Evolutionary conservation across 2,329 filamentous ascomycete species (phyloP), one percentile per base, ranked within the genome.

Genomic region (Trichoderma sp.): DNA sequence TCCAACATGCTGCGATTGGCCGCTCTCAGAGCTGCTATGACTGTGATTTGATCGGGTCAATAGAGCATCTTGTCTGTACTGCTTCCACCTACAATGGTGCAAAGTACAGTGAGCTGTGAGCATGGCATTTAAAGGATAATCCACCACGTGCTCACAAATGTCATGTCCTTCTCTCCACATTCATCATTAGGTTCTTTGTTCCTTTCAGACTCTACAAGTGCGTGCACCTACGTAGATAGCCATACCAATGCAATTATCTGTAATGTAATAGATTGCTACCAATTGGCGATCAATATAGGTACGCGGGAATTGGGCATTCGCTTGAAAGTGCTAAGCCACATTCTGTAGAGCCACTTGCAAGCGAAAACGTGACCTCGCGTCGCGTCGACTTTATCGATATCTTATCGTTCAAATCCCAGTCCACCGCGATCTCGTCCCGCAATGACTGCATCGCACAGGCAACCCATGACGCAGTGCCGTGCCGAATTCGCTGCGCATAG

Each of bases 281-380:
- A n/a, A n/a, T n/a, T 43, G 16, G 40, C 19, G n/a, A 43, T 43
- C 19, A 10, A 43, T 4, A 19, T n/a, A 6, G n/a, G 40, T 14
- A 7, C 7, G n/a, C 40, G 40, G 0, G n/a, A 6, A 19, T 7
- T 5, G 16, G 27, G 27, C 11, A 56, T 14, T 3, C 16, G 21
- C 35, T 40, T 24, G 16, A 11, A 19, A n/a, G 49, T 21, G 24
- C 21, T 62, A n/a, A 56, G 61, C 61, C 61, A 56, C 61, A 40
- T 31, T 27, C 29, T 19, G 40, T 13, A 52, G 3, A 27, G 8
- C 68, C 68, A 69, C 68, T 52, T 21, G 19, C 7, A 43, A 35
- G n/a, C 3, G 24, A 49, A 5, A 76, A 78, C 75, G 77, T 78
- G 77, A 78, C 64, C 37, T 71, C 76, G 76, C 74, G 76, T 72